These are phyloP conservation scores for Rhynchosporium secalis DNA, from an alignment of 2,329 filamentous ascomycete species.

Conservation along the genomic window DNA sequence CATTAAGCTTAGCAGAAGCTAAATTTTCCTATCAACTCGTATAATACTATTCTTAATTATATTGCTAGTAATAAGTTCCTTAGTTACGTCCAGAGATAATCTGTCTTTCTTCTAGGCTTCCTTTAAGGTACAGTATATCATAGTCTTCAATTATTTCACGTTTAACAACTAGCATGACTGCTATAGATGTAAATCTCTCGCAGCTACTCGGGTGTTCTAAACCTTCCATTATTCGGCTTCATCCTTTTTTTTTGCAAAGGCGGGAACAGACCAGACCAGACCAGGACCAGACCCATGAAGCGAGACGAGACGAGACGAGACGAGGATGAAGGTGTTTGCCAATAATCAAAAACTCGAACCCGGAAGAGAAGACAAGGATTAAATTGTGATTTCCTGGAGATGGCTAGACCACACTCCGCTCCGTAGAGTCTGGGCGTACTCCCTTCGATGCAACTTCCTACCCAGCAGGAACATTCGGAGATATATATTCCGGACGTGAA, in stretches of 20 bases:
- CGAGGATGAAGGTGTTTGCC: background rate
- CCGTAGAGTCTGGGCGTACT: background rate
- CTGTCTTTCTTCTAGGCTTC: too few relatives aligned
- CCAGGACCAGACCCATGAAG: background rate
- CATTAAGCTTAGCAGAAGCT: too few relatives aligned
- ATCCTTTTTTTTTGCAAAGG: background rate
- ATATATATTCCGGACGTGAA: background rate
- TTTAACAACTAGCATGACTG: too few relatives aligned
- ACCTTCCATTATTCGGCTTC: background rate
- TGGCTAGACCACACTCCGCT: slow-evolving; percentile 2
- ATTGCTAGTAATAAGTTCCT: too few relatives aligned
- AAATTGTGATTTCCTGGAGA: background rate
- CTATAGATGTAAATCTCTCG: too few relatives aligned
- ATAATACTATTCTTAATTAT: too few relatives aligned
- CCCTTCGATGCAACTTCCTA: too few relatives aligned
- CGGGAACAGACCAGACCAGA: background rate
- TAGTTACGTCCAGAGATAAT: too few relatives aligned
- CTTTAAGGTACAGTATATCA: too few relatives aligned
- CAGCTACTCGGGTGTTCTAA: background rate
- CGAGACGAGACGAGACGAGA: background rate
- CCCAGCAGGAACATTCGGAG: background rate
- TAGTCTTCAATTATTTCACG: too few relatives aligned
- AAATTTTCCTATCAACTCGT: too few relatives aligned
- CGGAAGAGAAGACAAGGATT: background rate
- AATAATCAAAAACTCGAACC: background rate